Conservation (phyloP, 2,329 filamentous ascomycete species). For the Daldinia sp. region DNA sequence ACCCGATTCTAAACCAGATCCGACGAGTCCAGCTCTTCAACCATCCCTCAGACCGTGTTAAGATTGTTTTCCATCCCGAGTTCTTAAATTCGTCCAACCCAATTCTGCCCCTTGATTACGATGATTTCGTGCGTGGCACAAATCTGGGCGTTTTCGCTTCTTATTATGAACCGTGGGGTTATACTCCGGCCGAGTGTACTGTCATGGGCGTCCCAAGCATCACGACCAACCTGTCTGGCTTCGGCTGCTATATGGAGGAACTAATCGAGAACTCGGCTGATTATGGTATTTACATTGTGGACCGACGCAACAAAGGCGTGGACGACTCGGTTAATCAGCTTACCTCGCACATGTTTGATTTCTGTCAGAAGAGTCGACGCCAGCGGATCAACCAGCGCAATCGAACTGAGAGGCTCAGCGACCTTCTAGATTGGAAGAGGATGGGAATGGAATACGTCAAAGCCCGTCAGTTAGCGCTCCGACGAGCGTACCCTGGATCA, state of each 20-base stretch:
- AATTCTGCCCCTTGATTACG: constrained; percentile 94
- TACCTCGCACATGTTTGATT: constrained; percentile 92
- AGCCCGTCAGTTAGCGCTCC: constrained; percentile 89
- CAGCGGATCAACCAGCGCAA: constrained; percentile 99
- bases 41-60: constrained; percentile 92
- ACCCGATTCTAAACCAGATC: constrained; percentile 95
- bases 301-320: constrained; percentile 92
- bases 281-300: constrained; percentile 99
- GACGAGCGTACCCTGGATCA: constrained; percentile 89
- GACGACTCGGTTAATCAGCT: constrained; percentile 98
- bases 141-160: constrained; percentile 96
- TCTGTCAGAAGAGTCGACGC: constrained; percentile 89
- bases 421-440: constrained; percentile 97
- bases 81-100: constrained; percentile 97
- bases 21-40: constrained; percentile 97
- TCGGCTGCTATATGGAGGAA: constrained; percentile 99
- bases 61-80: constrained; percentile 97
- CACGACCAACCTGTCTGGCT: constrained; percentile 96
- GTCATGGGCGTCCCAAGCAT: constrained; percentile 99
- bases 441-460: constrained; percentile 99
- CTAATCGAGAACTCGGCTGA: constrained; percentile 97
- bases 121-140: constrained; percentile 97
- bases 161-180: constrained; percentile 99
- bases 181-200: constrained; percentile 97
- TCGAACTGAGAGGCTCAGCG: constrained; percentile 92